These are phyloP conservation scores for Clitocybe nebularis DNA, from an alignment of 1,284 basidiomycete species.

Conservation along the genomic window DNA sequence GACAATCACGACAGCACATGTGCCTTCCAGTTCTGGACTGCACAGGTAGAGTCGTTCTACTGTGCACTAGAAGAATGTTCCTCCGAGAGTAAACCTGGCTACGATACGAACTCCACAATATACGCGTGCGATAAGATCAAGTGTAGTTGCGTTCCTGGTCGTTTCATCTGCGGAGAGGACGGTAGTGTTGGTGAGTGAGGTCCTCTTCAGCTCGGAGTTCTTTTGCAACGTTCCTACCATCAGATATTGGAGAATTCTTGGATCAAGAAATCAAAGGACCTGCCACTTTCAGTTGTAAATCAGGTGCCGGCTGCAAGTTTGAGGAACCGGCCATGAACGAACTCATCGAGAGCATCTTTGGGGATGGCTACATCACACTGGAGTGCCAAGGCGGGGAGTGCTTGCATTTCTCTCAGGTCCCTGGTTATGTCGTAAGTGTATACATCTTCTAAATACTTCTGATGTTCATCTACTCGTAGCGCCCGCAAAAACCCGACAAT, in stretches of 20 bases:
- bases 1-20: slow-evolving; percentile 60
- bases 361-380: slow-evolving; percentile 86
- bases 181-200: slow-evolving; percentile 81
- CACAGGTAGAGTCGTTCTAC: slow-evolving; percentile 92
- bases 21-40: slow-evolving; percentile 97
- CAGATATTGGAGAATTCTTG: slow-evolving; percentile 94
- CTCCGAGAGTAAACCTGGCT: slow-evolving; percentile 47
- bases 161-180: slow-evolving; percentile 94
- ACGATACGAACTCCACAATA: slow-evolving; percentile 68
- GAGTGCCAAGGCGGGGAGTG: slow-evolving; percentile 91
- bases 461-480: slow-evolving; percentile 30
- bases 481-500: slow-evolving; percentile 77
- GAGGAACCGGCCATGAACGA: slow-evolving; percentile 96
- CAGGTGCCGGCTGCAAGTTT: slow-evolving; percentile 77
- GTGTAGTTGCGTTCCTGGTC: slow-evolving; percentile 87
- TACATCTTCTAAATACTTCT: neutral
- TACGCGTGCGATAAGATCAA: slow-evolving; percentile 82
- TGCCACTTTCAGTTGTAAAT: slow-evolving; percentile 81
- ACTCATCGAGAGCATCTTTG: slow-evolving; percentile 91
- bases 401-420: slow-evolving; percentile 89
- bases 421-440: slow-evolving; percentile 79
- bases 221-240: neutral
- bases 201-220: neutral
- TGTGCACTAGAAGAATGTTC: slow-evolving; percentile 76
- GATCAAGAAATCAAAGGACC: slow-evolving; percentile 89